Evolutionary conservation across 805 yeast species (phyloP).

Genomic region (Suhomyces sp.): DNA sequence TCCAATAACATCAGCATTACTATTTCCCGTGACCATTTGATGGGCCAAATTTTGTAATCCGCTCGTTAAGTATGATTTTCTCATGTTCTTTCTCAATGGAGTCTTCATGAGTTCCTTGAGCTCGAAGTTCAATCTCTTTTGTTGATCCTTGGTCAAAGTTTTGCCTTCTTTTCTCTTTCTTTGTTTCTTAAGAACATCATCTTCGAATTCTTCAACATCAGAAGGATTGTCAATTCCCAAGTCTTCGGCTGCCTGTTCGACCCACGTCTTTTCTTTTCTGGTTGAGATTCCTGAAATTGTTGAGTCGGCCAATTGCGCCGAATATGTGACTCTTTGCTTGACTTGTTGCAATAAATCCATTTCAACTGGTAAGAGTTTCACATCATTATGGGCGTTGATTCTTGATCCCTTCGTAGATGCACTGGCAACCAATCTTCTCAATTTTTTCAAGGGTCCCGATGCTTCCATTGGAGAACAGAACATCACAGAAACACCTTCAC

Average conservation of each 20-base stretch:
- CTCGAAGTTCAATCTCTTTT: slow-evolving; percentile 47
- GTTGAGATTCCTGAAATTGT: slow-evolving; percentile 58
- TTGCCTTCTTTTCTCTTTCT: slow-evolving; percentile 49
- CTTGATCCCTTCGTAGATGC: slow-evolving; percentile 18
- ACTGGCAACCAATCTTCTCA: slow-evolving; percentile 56
- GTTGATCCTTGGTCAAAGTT: slow-evolving; percentile 48
- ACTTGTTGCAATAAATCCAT: slow-evolving; percentile 68
- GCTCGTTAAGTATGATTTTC: slow-evolving; percentile 77
- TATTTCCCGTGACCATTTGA: slow-evolving; percentile 56
- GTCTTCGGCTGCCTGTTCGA: slow-evolving; percentile 88
- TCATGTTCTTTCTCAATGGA: slow-evolving; percentile 60
- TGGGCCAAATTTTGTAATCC: slow-evolving; percentile 79
- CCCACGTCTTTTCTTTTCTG: slow-evolving; percentile 75
- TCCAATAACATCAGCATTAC: slow-evolving; percentile 70
- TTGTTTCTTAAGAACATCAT: slow-evolving; percentile 62
- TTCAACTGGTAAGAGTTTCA: slow-evolving; percentile 74
- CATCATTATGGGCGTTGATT: slow-evolving; percentile 45
- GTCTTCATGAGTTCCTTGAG: slow-evolving; percentile 50
- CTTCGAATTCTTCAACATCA: slow-evolving; percentile 63
- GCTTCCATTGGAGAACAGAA: slow-evolving; percentile 93
- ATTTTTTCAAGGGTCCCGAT: slow-evolving; percentile 77
- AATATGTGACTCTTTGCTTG: slow-evolving; percentile 63
- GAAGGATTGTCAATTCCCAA: slow-evolving; percentile 73
- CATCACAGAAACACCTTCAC: slow-evolving; percentile 92
- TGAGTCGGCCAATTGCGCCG: slow-evolving; percentile 75